Conservation (phyloP, 1,139 yeast genomes). For the Suhomyces chickasaworum region DNA sequence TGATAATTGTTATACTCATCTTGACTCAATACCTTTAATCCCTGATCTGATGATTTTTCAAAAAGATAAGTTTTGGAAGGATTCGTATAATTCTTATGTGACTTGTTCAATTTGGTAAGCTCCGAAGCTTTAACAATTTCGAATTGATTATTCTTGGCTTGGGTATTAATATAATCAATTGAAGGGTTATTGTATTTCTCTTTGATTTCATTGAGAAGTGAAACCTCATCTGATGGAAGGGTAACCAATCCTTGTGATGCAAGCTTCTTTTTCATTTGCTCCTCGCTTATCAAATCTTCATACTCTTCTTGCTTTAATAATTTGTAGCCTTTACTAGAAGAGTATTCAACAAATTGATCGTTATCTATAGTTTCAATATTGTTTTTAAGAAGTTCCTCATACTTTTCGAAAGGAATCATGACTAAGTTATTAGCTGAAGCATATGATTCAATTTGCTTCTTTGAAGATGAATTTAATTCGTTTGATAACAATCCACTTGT, state of each 20-base stretch:
- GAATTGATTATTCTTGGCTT: conserved; percentile 20
- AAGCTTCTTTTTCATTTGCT: conserved; percentile 37
- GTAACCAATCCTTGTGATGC: conserved; percentile 38
- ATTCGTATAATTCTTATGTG: conserved; percentile 15
- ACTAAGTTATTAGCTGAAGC: conserved; percentile 54
- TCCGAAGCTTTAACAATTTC: conserved; percentile 24
- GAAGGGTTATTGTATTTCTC: conserved; percentile 21
- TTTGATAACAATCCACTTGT: conserved; percentile 22
- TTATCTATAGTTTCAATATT: conserved; percentile 26
- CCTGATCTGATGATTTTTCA: conserved; percentile 27
- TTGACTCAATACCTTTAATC: conserved; percentile 28
- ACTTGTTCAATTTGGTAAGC: conserved; percentile 22
- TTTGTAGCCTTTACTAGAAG: conserved; percentile 31
- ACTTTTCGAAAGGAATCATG: conserved; percentile 51
- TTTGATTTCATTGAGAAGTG: conserved; percentile 19
- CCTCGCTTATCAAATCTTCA: conserved; percentile 32
- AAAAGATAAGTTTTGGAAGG: conserved; percentile 36
- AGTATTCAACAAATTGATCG: conserved; percentile 26
- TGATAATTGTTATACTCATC: conserved; percentile 27
- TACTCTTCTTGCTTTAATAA: conserved; percentile 31
- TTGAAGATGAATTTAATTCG: conserved; percentile 24
- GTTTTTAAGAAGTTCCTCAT: conserved; percentile 34
- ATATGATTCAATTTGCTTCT: conserved; percentile 46
- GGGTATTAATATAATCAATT: conserved; percentile 21
- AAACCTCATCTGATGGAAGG: conserved; percentile 29